Conservation (phyloP, 1,284 basidiomycete genomes). For the Gymnopus androsaceus region DNA sequence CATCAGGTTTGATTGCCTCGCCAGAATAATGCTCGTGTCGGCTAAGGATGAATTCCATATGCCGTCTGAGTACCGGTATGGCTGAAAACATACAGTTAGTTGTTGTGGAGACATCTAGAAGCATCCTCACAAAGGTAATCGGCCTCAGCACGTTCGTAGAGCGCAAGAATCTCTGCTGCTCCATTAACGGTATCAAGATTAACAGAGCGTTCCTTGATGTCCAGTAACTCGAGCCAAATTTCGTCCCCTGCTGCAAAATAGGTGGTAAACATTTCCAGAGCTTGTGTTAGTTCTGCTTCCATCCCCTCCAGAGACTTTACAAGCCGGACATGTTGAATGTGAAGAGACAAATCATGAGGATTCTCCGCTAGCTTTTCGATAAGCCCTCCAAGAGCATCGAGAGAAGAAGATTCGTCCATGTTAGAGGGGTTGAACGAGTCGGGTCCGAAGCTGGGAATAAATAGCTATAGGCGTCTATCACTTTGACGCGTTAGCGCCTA, state of each 20-base stretch:
- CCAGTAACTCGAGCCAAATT: slow-evolving; percentile 65
- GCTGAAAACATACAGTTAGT: slow-evolving; percentile 45
- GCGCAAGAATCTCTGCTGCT: slow-evolving; percentile 58
- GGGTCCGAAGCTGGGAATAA: too few relatives aligned
- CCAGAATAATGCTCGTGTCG: slow-evolving; percentile 49
- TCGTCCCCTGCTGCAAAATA: slow-evolving; percentile 67
- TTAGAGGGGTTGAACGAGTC: too few relatives aligned
- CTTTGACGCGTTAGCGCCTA: too few relatives aligned
- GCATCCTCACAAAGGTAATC: slow-evolving; percentile 78
- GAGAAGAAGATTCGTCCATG: slow-evolving; percentile 42
- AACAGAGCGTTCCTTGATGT: slow-evolving; percentile 48
- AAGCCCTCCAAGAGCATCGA: slow-evolving; percentile 63
- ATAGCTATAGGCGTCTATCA: too few relatives aligned
- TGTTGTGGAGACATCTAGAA: neutral
- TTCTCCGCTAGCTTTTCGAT: slow-evolving; percentile 59
- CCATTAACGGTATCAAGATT: slow-evolving; percentile 53
- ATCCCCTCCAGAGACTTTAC: slow-evolving; percentile 54
- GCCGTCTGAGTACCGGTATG: slow-evolving; percentile 68
- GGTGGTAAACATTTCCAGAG: slow-evolving; percentile 65
- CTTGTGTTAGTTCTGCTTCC: slow-evolving; percentile 58
- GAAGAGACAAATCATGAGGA: slow-evolving; percentile 61
- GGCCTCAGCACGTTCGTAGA: slow-evolving; percentile 69
- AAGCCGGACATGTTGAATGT: slow-evolving; percentile 64
- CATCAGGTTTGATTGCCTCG: slow-evolving; percentile 45
- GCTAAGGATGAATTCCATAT: slow-evolving; percentile 68